Conservation (phyloP, 2,329 filamentous ascomycete genomes). For the Hypoxylon sp. region DNA sequence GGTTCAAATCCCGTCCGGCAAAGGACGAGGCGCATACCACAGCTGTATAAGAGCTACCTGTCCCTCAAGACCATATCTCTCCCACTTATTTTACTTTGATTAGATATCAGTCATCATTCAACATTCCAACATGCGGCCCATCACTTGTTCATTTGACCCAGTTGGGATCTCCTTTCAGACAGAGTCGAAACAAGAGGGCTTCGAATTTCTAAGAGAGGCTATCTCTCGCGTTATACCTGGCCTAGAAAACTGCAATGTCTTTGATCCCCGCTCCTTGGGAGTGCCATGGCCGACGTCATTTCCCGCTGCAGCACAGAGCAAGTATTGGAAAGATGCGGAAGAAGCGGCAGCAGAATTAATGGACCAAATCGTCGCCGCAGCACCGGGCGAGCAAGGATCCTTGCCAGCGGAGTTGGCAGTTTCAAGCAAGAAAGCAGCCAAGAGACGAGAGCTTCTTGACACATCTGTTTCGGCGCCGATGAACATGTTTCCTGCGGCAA, state of each 20-base stretch:
- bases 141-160: constrained; percentile 24
- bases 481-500: constrained; percentile 28
- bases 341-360: constrained; percentile 20
- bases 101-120: background rate
- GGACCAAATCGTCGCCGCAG: constrained; percentile 17
- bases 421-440: constrained; percentile 22
- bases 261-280: constrained; percentile 9
- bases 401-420: constrained; percentile 19
- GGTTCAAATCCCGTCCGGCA: background rate
- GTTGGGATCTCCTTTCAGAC: constrained; percentile 22
- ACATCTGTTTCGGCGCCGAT: constrained; percentile 21
- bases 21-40: background rate
- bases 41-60: constrained; percentile 11
- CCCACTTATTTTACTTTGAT: background rate
- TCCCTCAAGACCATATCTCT: background rate
- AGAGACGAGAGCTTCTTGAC: constrained; percentile 24
- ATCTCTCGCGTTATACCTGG: constrained; percentile 11
- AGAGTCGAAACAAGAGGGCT: constrained; percentile 17
- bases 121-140: constrained; percentile 20
- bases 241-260: constrained; percentile 29
- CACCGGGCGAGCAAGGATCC: constrained; percentile 16
- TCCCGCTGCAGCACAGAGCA: constrained; percentile 25
- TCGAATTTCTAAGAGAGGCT: constrained; percentile 24
- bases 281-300: constrained; percentile 29
- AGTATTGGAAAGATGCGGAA: constrained; percentile 26